phyloP scores from a whole-genome alignment of 352 stramenopile species.

The Phytophthora chlamydospora region DNA sequence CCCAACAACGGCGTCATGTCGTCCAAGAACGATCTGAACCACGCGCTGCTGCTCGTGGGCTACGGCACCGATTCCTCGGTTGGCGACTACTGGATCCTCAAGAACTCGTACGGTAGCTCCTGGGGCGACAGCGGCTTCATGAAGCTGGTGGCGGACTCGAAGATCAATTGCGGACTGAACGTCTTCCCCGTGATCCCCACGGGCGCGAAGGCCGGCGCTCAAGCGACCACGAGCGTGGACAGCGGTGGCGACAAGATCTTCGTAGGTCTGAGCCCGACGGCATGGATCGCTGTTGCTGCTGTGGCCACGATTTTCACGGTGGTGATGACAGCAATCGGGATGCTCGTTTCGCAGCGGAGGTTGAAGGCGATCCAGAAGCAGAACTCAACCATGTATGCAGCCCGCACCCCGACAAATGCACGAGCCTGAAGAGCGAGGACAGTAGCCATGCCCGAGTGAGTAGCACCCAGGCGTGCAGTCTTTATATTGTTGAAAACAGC shows the following conservation, averaged over 20 bases:
- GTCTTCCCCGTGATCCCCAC: slow-evolving; percentile 78
- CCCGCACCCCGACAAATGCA: slow-evolving; percentile 22
- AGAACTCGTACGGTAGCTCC: slow-evolving; percentile 80
- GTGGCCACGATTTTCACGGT: slow-evolving; percentile 55
- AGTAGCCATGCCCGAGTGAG: too few species aligned
- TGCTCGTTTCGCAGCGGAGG: slow-evolving; percentile 52
- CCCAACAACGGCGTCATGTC: slow-evolving; percentile 68
- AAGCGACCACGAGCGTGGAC: slow-evolving; percentile 53
- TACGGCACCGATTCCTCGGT: slow-evolving; percentile 64
- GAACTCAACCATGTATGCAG: slow-evolving; percentile 48
- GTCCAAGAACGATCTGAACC: slow-evolving; percentile 77
- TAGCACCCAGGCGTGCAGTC: too few species aligned
- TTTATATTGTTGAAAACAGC: too few species aligned
- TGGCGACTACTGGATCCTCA: slow-evolving; percentile 86
- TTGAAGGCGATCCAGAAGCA: slow-evolving; percentile 56
- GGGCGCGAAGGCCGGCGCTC: slow-evolving; percentile 54
- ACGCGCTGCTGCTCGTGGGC: slow-evolving; percentile 78
- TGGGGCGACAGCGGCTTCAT: slow-evolving; percentile 76
- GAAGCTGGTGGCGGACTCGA: slow-evolving; percentile 65
- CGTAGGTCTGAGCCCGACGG: slow-evolving; percentile 52
- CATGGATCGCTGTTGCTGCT: slow-evolving; percentile 67
- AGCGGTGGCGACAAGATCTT: slow-evolving; percentile 73
- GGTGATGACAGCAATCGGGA: slow-evolving; percentile 45
- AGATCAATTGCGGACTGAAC: slow-evolving; percentile 82
- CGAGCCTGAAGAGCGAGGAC: too few species aligned